phyloP scores from a whole-genome alignment of 2,329 filamentous ascomycete species.

The Xylaria multiplex region DNA sequence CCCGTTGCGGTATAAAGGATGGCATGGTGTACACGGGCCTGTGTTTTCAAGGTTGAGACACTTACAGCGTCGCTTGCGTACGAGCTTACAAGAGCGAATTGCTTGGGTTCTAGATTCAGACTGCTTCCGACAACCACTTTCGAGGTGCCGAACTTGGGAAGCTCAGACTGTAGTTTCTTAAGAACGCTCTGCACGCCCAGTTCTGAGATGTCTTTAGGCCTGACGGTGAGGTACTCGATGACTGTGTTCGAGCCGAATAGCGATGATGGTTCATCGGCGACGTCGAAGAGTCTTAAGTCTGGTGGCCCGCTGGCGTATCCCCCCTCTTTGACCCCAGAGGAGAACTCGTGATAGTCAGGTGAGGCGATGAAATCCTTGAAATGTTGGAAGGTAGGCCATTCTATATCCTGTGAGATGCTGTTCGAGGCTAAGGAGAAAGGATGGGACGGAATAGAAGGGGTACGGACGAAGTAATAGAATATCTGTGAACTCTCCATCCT shows the following conservation, averaged over 20 bases:
- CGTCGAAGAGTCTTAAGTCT: constrained; percentile 19
- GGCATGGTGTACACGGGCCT: background rate
- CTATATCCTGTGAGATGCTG: constrained; percentile 1
- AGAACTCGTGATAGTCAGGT: background rate
- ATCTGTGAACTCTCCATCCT: constrained; percentile 11
- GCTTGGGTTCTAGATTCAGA: constrained; percentile 16
- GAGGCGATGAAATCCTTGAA: constrained; percentile 23
- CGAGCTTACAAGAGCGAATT: constrained; percentile 25
- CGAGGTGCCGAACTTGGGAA: constrained; percentile 9
- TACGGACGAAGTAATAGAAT: constrained; percentile 23
- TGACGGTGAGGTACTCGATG: constrained; percentile 30
- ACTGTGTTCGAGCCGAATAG: constrained; percentile 14
- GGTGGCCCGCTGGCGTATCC: constrained; percentile 4
- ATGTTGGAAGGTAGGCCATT: constrained; percentile 16
- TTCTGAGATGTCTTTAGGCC: constrained; percentile 19
- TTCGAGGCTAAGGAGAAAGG: background rate
- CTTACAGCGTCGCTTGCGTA: constrained; percentile 32
- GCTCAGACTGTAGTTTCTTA: constrained; percentile 9
- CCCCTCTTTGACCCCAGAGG: background rate
- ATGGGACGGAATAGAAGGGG: background rate
- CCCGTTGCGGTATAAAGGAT: too few species aligned
- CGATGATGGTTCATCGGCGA: constrained; percentile 3
- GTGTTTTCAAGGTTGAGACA: background rate
- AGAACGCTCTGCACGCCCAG: constrained; percentile 13
- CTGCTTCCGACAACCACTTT: constrained; percentile 15